Conservation (phyloP, 306 rosid genomes). For the Quercus suber region DNA sequence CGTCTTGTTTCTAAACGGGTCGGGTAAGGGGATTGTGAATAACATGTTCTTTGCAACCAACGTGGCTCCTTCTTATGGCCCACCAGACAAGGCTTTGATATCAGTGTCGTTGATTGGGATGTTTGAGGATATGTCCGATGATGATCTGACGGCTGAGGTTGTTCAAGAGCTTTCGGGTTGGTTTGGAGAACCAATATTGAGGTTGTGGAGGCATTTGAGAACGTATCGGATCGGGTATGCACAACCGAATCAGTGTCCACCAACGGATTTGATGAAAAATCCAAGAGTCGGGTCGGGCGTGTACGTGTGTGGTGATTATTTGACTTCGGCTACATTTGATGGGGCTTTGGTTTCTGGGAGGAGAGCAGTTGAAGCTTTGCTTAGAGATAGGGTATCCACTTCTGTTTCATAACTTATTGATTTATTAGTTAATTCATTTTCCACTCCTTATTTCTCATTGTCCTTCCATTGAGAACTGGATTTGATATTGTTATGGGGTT, state of each 20-base stretch:
- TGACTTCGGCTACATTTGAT: slow-evolving; percentile 79
- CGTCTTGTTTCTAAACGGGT: slow-evolving; percentile 66
- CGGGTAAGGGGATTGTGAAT: slow-evolving; percentile 79
- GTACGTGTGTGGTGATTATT: slow-evolving; percentile 74
- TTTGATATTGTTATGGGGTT: too few species aligned
- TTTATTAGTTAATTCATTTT: too few species aligned
- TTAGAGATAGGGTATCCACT: slow-evolving; percentile 38
- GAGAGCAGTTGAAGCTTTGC: slow-evolving; percentile 71
- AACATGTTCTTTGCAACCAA: slow-evolving; percentile 91
- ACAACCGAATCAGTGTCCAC: slow-evolving; percentile 84
- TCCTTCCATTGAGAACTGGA: too few species aligned
- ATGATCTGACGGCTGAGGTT: slow-evolving; percentile 47
- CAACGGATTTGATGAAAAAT: slow-evolving; percentile 48
- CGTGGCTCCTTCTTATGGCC: slow-evolving; percentile 76
- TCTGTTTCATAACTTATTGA: not conserved
- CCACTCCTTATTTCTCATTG: too few species aligned
- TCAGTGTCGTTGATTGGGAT: slow-evolving; percentile 68
- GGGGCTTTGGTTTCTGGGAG: slow-evolving; percentile 87
- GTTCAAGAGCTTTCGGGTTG: slow-evolving; percentile 54
- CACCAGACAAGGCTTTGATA: slow-evolving; percentile 51
- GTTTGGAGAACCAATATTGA: slow-evolving; percentile 54
- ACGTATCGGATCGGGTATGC: slow-evolving; percentile 71
- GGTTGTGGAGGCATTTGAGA: slow-evolving; percentile 62
- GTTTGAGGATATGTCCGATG: slow-evolving; percentile 37
- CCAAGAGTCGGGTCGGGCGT: slow-evolving; percentile 54